Conservation (phyloP, 768 basidiomycete species). For the Rhizopogon vesiculosus region DNA sequence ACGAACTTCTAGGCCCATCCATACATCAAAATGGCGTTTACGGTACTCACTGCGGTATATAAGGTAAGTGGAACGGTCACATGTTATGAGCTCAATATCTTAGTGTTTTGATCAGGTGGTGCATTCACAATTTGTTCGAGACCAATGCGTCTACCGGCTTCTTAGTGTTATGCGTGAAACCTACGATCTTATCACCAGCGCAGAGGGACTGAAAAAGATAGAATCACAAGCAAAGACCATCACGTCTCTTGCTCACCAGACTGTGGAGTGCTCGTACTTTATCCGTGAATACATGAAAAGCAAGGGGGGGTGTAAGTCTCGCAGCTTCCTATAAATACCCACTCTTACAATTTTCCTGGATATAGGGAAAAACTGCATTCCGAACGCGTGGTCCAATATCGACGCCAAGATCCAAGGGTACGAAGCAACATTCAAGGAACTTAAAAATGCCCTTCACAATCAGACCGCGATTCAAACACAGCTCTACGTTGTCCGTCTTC, state of each 20-base stretch:
- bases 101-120: not conserved
- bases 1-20: slow-evolving; percentile 7
- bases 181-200: slow-evolving; percentile 3
- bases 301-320: slow-evolving; percentile 15
- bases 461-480: not conserved
- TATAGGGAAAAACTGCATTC: not conserved
- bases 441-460: not conserved
- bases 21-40: slow-evolving; percentile 8
- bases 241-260: slow-evolving; percentile 14
- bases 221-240: slow-evolving; percentile 6
- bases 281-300: slow-evolving; percentile 20
- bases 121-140: slow-evolving; percentile 1
- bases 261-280: slow-evolving; percentile 26
- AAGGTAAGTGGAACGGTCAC: not conserved
- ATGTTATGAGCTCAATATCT: not conserved
- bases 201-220: slow-evolving; percentile 1
- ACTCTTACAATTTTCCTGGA: not conserved
- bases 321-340: not conserved
- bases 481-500: not conserved
- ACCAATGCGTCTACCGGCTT: slow-evolving; percentile 1
- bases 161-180: slow-evolving; percentile 4
- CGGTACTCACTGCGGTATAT: not conserved
- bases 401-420: not conserved
- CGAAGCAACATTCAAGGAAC: slow-evolving; percentile 1
- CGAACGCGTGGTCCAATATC: not conserved